Conservation (phyloP, 2,329 filamentous ascomycete genomes). For the Sporothrix protearum region DNA sequence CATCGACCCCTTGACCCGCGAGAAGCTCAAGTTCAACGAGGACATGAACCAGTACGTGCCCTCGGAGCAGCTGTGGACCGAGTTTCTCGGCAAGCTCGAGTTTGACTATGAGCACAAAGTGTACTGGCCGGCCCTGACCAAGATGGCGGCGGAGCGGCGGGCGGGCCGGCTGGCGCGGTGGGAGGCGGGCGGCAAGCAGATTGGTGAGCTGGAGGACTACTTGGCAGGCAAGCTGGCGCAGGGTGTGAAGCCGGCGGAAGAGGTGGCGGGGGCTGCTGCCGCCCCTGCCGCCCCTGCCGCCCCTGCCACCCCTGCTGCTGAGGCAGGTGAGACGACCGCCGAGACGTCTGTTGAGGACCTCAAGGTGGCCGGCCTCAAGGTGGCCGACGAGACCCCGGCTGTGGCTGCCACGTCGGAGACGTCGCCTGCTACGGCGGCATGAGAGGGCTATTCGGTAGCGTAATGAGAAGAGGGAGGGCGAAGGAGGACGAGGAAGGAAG, state of each 20-base stretch:
- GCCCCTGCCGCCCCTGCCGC: neutral
- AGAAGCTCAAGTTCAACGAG: conserved; percentile 98
- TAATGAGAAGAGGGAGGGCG: neutral
- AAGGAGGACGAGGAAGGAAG: neutral
- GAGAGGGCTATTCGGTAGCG: neutral
- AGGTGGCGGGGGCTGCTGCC: conserved; percentile 22
- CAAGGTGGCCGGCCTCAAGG: conserved; percentile 13
- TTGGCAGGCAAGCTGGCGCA: conserved; percentile 60
- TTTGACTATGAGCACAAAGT: conserved; percentile 86
- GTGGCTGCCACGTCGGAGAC: neutral
- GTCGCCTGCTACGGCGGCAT: neutral
- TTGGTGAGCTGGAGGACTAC: conserved; percentile 86
- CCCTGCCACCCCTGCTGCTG: conserved; percentile 25
- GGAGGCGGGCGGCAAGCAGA: conserved; percentile 71
- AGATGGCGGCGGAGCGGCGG: conserved; percentile 64
- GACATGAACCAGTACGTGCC: conserved; percentile 81
- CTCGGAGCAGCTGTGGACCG: conserved; percentile 73
- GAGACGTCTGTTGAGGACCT: conserved; percentile 6
- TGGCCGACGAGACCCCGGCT: neutral
- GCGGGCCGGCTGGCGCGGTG: conserved; percentile 65
- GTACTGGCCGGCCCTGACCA: conserved; percentile 85
- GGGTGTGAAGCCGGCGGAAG: conserved; percentile 25
- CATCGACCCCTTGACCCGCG: conserved; percentile 87
- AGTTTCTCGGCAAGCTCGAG: conserved; percentile 70
- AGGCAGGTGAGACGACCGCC: neutral